These are phyloP conservation scores for Singerocomus inundabilis DNA, from an alignment of 1,284 basidiomycete genomes.

Conservation along the genomic window DNA sequence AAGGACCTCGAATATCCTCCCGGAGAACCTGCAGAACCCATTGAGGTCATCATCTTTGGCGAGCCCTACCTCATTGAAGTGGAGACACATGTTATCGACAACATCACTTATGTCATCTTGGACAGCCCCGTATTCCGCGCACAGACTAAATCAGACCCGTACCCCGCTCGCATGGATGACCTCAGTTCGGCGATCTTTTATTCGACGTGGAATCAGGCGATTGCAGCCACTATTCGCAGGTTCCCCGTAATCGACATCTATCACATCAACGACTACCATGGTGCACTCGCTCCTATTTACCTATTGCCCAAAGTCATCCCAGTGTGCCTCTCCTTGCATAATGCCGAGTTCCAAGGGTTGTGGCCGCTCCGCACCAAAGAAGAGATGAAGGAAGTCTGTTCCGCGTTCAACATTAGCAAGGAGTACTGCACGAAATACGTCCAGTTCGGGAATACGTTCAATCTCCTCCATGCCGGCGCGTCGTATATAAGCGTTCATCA, in stretches of 20 bases:
- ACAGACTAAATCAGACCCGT: slow-evolving; percentile 91
- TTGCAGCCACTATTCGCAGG: slow-evolving; percentile 84
- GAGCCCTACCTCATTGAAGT: slow-evolving; percentile 94
- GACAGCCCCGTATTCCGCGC: slow-evolving; percentile 94
- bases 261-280: slow-evolving; percentile 90
- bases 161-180: slow-evolving; percentile 95
- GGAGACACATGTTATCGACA: slow-evolving; percentile 87
- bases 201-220: slow-evolving; percentile 95
- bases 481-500: slow-evolving; percentile 91
- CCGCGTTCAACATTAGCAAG: slow-evolving; percentile 94
- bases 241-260: slow-evolving; percentile 86
- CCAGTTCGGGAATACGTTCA: slow-evolving; percentile 96
- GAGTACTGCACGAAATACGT: slow-evolving; percentile 94
- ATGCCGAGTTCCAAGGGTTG: slow-evolving; percentile 93
- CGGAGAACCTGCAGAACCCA: slow-evolving; percentile 87
- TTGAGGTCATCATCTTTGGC: slow-evolving; percentile 94
- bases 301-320: slow-evolving; percentile 87
- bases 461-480: slow-evolving; percentile 87
- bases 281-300: slow-evolving; percentile 86
- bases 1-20: slow-evolving; percentile 89
- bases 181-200: slow-evolving; percentile 94
- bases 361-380: slow-evolving; percentile 95
- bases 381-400: slow-evolving; percentile 96
- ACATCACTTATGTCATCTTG: slow-evolving; percentile 90
- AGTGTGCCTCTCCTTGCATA: slow-evolving; percentile 89